Base-by-base conservation (phyloP, 371 early-diverging fungal species). In the Mucor velutinosus region DNA sequence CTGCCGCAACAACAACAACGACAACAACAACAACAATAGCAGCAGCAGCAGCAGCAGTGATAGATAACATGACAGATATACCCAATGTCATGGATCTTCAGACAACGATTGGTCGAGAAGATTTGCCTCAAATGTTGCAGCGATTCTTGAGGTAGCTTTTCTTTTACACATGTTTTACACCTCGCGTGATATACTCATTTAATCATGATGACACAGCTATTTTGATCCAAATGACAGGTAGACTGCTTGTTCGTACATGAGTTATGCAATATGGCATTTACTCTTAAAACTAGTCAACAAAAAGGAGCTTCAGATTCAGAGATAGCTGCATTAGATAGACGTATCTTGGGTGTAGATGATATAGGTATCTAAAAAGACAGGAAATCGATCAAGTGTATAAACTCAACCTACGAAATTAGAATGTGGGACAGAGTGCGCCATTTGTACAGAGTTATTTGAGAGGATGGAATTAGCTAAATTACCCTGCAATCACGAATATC, bases 401-500 rank as follows among this genome's bases (percentile, higher is more conserved):
- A 35, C 17, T 41, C 41, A 41, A 17, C 41, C 41, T 41, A 17
- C 17, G 6, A 41, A 15, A 41, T 41, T 37, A 62, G 55, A 53
- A 35, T 30, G 21, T 15, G 33, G 30, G 12, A 23, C 15, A 27
- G 65, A 65, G 14, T 65, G 65, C 21, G 41, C 58, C 33, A 65
- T 65, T 15, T 65, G 65, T 25, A 65, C 65, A 15, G 65, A 65
- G 23, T 7, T n/a, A 8, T 65, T 58, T 58, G 43, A 43, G 19
- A n/a, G 45, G 21, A 3, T 45, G 21, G 49, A 58, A 21, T 30
- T 65, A 12, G 47, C 58, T 8, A 39, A 35, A 33, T 8, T 68
- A 37, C 68, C 68, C 2, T 68, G 68, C 14, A 12, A 58, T 11
- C 68, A 68, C 35, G 35, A 56, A 27, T 68, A 58, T 47, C 68